Conservation (phyloP, 192 early-diverging fungal species). For the Oehlia diaphana region DNA sequence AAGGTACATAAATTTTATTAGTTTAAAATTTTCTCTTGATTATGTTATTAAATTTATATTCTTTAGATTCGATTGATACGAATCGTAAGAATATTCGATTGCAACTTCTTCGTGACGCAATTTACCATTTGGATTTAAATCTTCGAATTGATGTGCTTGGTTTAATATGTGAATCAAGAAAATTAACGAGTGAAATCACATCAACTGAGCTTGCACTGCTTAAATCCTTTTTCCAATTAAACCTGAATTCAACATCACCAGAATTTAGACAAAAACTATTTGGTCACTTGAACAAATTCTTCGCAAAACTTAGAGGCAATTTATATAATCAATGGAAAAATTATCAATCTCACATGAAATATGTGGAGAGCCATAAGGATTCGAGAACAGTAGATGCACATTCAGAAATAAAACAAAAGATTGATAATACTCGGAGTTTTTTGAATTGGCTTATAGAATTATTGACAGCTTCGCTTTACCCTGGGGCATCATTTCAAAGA, state of each 20-base stretch:
- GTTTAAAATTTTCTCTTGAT: background rate
- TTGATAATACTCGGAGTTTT: conserved; percentile 54
- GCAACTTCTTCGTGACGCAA: conserved; percentile 57
- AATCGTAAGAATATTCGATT: conserved; percentile 39
- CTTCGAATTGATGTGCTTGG: conserved; percentile 79
- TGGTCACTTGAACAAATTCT: conserved; percentile 58
- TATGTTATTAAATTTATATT: background rate
- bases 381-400: conserved; percentile 29
- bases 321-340: conserved; percentile 42
- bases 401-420: conserved; percentile 35
- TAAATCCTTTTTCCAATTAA: conserved; percentile 66
- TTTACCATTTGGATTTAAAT: conserved; percentile 69
- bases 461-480: conserved; percentile 63
- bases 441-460: conserved; percentile 63
- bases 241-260: conserved; percentile 69
- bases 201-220: conserved; percentile 64
- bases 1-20: background rate
- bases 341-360: conserved; percentile 34
- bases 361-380: conserved; percentile 32
- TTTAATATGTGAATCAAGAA: conserved; percentile 77
- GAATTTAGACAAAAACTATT: conserved; percentile 82
- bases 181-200: conserved; percentile 62
- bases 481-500: conserved; percentile 73
- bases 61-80: background rate
- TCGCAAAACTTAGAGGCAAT: conserved; percentile 60